Evolutionary conservation across 192 early-diverging fungal genomes (phyloP).

Genomic region (Coemansia sp.): DNA sequence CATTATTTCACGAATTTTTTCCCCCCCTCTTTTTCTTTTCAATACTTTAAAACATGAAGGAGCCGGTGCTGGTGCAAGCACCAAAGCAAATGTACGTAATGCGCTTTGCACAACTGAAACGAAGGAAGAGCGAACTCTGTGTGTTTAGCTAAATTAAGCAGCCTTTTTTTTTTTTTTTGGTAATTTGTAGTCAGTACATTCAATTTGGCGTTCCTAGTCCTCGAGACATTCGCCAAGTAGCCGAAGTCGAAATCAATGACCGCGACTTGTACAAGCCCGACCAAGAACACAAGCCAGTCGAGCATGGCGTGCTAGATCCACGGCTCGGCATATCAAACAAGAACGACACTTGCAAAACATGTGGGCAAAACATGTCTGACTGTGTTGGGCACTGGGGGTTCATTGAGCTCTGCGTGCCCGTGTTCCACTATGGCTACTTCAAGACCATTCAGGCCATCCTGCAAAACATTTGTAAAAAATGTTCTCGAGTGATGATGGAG

Average conservation of each 20-base stretch:
- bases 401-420: slow-evolving; percentile 86
- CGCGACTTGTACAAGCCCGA: slow-evolving; percentile 73
- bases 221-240: slow-evolving; percentile 81
- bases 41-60: slow-evolving; percentile 60
- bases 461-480: slow-evolving; percentile 97
- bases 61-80: slow-evolving; percentile 67
- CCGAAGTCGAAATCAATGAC: slow-evolving; percentile 88
- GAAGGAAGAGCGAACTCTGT: no score
- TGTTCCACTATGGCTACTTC: slow-evolving; percentile 99
- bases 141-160: neutral
- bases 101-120: neutral
- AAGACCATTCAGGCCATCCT: slow-evolving; percentile 81
- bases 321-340: slow-evolving; percentile 88
- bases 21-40: neutral
- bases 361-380: slow-evolving; percentile 77
- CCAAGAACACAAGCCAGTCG: slow-evolving; percentile 70
- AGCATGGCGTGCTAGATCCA: slow-evolving; percentile 86
- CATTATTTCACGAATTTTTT: no score
- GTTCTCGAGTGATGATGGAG: slow-evolving; percentile 82
- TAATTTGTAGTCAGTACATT: slow-evolving; percentile 72
- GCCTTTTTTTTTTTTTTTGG: slow-evolving; percentile 1
- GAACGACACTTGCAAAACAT: slow-evolving; percentile 82
- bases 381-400: slow-evolving; percentile 98
- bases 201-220: slow-evolving; percentile 93
- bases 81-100: slow-evolving; percentile 71